Evolutionary conservation across 2,329 filamentous ascomycete species (phyloP).

Genomic region (Phoma sp.): DNA sequence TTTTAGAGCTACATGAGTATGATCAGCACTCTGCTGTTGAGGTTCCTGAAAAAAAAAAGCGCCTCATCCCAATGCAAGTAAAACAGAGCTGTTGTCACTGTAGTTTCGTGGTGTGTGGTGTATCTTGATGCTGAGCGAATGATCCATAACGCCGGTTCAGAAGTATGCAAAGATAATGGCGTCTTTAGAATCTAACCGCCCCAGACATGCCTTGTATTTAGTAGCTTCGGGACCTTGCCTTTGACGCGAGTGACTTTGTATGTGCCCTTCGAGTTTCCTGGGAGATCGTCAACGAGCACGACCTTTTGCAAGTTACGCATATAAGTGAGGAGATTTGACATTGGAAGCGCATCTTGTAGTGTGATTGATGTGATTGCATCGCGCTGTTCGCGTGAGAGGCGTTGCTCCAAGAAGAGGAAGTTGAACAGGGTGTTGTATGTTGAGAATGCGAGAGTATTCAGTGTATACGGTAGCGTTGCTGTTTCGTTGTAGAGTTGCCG

Average conservation of each 20-base stretch:
- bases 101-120: constrained; percentile 8
- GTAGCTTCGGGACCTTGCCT: constrained; percentile 23
- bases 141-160: neutral
- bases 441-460: constrained; percentile 34
- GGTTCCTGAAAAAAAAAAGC: no score
- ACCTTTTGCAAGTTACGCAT: constrained; percentile 34
- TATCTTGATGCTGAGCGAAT: constrained; percentile 3
- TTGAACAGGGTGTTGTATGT: constrained; percentile 36
- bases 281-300: constrained; percentile 15
- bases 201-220: constrained; percentile 19
- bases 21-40: no score
- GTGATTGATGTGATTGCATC: constrained; percentile 29
- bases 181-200: neutral
- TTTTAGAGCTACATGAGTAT: no score
- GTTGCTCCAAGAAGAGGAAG: constrained; percentile 33
- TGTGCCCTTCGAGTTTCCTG: constrained; percentile 18
- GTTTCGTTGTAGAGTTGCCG: constrained; percentile 43
- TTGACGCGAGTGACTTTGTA: constrained; percentile 27
- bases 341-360: constrained; percentile 26
- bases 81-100: neutral
- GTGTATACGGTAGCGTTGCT: constrained; percentile 32
- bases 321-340: constrained; percentile 22
- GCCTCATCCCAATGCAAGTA: neutral
- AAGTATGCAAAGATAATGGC: neutral
- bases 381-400: constrained; percentile 29